phyloP scores from a whole-genome alignment of 164 flowering plant species.

The Vitis vinifera region ASM3070453v1 NC_081821.1:1277001-1277500 shows the following conservation, averaged over 20 bases:
- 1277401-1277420: slow-evolving; percentile 27
- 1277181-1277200: slow-evolving; percentile 10
- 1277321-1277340: slow-evolving; percentile 38
- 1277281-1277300: slow-evolving; percentile 32
- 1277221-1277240: neutral
- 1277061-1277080: too few species aligned
- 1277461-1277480: slow-evolving; percentile 20
- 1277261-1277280: slow-evolving; percentile 24
- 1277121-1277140: too few species aligned
- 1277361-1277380: slow-evolving; percentile 27
- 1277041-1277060: too few species aligned
- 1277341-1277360: slow-evolving; percentile 35
- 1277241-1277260: slow-evolving; percentile 11
- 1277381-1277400: slow-evolving; percentile 26
- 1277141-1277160: too few species aligned
- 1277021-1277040: too few species aligned
- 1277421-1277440: slow-evolving; percentile 39
- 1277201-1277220: slow-evolving; percentile 5
- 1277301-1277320: slow-evolving; percentile 32
- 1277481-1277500: slow-evolving; percentile 26
- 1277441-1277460: slow-evolving; percentile 30
- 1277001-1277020: neutral
- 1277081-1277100: too few species aligned
- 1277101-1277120: too few species aligned
- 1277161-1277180: too few species aligned